These are phyloP conservation scores for Boletus hoseneyae DNA, from an alignment of 1,284 basidiomycete genomes.

Conservation along the genomic window DNA sequence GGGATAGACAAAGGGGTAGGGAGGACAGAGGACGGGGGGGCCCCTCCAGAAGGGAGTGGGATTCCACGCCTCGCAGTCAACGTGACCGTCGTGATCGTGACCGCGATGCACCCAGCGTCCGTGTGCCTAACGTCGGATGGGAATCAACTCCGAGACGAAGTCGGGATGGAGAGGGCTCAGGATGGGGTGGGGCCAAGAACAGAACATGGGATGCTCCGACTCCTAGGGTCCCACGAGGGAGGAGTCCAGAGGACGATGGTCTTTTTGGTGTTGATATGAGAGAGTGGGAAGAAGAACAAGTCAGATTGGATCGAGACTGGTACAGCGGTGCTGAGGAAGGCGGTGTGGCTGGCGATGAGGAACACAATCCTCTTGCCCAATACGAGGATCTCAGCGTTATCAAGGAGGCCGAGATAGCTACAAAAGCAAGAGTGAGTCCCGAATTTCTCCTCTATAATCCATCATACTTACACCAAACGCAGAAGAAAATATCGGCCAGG, in stretches of 20 bases:
- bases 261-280: constrained; percentile 60
- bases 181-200: constrained; percentile 57
- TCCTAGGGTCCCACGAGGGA: constrained; percentile 61
- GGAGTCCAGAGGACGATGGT: constrained; percentile 61
- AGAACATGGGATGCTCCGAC: constrained; percentile 86
- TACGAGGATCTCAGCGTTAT: constrained; percentile 78
- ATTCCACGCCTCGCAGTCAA: constrained; percentile 67
- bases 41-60: constrained; percentile 46
- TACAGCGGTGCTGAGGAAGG: constrained; percentile 89
- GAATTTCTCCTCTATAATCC: not conserved
- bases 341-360: constrained; percentile 81
- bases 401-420: constrained; percentile 77
- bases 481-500: constrained; percentile 85
- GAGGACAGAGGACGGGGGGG: constrained; percentile 34
- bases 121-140: constrained; percentile 87
- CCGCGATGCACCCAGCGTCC: constrained; percentile 77
- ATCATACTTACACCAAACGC: constrained; percentile 7
- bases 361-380: constrained; percentile 89
- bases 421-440: constrained; percentile 64
- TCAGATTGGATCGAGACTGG: constrained; percentile 89
- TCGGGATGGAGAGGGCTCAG: constrained; percentile 46
- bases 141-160: constrained; percentile 77
- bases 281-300: constrained; percentile 96
- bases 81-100: constrained; percentile 57
- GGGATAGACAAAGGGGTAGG: constrained; percentile 65